Evolutionary conservation across 2,329 filamentous ascomycete species (phyloP).

Genomic region (Claviceps sp.): DNA sequence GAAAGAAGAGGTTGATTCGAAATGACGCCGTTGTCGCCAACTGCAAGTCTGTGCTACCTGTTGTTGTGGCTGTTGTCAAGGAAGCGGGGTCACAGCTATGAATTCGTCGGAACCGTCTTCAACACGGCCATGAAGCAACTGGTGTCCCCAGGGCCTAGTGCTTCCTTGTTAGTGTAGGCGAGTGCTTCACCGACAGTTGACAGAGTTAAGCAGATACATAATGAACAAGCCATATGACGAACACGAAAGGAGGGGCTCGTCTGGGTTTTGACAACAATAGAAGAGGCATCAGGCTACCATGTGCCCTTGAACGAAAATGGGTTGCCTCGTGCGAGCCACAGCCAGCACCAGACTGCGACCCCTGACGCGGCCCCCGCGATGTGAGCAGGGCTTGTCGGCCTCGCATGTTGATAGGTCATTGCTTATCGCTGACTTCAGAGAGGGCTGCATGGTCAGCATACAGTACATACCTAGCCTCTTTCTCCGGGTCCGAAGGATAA

Average conservation of each 20-base stretch:
- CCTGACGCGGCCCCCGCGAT: constrained; percentile 1
- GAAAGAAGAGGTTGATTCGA: not conserved
- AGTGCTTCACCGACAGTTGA: not conserved
- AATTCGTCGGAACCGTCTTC: not conserved
- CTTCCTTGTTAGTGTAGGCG: not conserved
- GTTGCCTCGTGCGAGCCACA: not conserved
- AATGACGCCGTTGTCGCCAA: not conserved
- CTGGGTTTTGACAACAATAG: not conserved
- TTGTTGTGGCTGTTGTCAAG: not conserved
- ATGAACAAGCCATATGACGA: not conserved
- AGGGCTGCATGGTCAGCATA: not conserved
- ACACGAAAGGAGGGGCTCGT: not conserved
- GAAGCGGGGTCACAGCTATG: not conserved
- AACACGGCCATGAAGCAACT: not conserved
- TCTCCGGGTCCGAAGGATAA: not conserved
- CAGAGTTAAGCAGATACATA: not conserved
- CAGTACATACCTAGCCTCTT: not conserved
- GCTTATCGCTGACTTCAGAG: not conserved
- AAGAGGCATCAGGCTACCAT: constrained; percentile 1
- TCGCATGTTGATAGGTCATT: not conserved
- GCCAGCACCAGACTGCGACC: not conserved
- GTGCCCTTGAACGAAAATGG: not conserved
- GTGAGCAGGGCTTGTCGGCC: not conserved
- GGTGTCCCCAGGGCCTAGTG: not conserved
- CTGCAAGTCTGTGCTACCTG: not conserved